Evolutionary conservation across 805 yeast genomes (phyloP).

Genomic region (Candida glaebosa): DNA sequence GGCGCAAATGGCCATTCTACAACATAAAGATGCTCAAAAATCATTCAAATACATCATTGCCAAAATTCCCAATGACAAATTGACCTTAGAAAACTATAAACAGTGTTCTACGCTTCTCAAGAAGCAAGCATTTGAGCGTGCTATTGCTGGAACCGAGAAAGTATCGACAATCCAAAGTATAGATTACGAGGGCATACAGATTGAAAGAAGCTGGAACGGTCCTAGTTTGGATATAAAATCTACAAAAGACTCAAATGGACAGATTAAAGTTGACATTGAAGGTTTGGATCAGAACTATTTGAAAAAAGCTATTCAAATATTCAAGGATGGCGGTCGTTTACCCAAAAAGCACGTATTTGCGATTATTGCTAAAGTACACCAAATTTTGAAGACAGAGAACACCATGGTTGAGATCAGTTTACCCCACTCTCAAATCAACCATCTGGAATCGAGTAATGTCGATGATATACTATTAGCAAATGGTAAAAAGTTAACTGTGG

Average conservation of each 20-base stretch:
- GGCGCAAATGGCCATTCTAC: conserved; percentile 70
- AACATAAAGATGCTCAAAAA: conserved; percentile 67
- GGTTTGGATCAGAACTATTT: conserved; percentile 55
- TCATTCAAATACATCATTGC: conserved; percentile 65
- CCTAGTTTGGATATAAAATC: conserved; percentile 45
- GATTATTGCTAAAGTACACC: conserved; percentile 68
- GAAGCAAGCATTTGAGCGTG: conserved; percentile 76
- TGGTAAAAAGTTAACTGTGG: conserved; percentile 65
- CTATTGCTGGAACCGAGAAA: conserved; percentile 73
- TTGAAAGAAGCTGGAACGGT: conserved; percentile 60
- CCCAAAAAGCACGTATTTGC: conserved; percentile 85
- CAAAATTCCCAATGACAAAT: conserved; percentile 63
- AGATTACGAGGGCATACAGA: conserved; percentile 44
- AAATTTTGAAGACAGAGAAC: conserved; percentile 60
- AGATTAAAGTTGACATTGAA: conserved; percentile 28
- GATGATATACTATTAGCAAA: conserved; percentile 23
- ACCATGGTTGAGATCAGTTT: conserved; percentile 69
- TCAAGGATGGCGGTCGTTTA: conserved; percentile 66
- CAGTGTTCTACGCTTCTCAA: conserved; percentile 66
- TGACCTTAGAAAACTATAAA: conserved; percentile 58
- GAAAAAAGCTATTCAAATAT: conserved; percentile 60
- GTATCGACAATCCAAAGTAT: conserved; percentile 44
- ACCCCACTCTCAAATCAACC: conserved; percentile 26
- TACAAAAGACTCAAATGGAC: conserved; percentile 14
- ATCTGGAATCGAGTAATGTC: neutral